These are phyloP conservation scores for Rubus parviflorus DNA, from an alignment of 306 rosid genomes.

Conservation along the genomic window DNA sequence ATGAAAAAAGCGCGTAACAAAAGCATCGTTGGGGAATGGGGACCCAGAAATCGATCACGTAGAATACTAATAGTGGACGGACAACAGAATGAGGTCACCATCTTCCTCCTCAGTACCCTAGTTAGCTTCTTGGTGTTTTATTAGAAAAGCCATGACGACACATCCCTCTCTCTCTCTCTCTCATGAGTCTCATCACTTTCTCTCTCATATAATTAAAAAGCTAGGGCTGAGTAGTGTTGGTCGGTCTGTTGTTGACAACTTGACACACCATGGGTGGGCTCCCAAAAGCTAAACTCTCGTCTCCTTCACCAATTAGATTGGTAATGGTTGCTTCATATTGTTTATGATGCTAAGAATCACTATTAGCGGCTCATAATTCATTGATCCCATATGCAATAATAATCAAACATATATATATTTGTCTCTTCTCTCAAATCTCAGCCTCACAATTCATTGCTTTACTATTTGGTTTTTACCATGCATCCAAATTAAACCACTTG, in stretches of 20 bases:
- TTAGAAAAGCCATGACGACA: slow-evolving; percentile 23
- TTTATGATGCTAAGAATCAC: slow-evolving; percentile 21
- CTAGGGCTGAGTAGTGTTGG: neutral
- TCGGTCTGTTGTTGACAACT: neutral
- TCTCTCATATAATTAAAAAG: neutral
- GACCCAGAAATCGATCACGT: slow-evolving; percentile 25
- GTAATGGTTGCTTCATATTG: slow-evolving; percentile 15
- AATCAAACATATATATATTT: neutral
- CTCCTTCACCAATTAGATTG: slow-evolving; percentile 7
- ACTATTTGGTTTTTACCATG: neutral
- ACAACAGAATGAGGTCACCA: slow-evolving; percentile 16
- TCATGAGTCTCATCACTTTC: neutral
- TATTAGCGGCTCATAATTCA: slow-evolving; percentile 21
- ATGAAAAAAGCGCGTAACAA: neutral
- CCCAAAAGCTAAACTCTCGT: neutral
- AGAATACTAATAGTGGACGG: slow-evolving; percentile 3
- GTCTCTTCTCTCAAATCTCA: slow-evolving; percentile 7
- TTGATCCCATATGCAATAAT: neutral
- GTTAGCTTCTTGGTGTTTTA: neutral
- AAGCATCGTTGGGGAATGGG: neutral
- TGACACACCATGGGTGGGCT: neutral
- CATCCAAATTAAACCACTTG: neutral
- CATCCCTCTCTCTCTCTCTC: neutral
- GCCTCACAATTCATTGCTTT: neutral
- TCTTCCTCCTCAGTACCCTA: neutral